Conservation (phyloP, 495 filamentous ascomycete species). For the Clavariopsis aquatica region DNA sequence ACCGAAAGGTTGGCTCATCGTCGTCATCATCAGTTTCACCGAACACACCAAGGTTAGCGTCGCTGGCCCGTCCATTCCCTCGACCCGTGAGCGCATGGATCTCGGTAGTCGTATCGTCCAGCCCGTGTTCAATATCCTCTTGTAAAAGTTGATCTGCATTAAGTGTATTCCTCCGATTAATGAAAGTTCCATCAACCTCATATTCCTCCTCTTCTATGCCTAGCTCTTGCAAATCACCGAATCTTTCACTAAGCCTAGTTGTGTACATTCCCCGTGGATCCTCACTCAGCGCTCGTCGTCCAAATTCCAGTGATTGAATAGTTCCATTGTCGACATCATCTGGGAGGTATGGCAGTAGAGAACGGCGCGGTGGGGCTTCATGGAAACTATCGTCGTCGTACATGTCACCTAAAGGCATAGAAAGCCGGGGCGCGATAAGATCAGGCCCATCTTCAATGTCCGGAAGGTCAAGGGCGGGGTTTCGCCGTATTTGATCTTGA, state of each 20-base stretch:
- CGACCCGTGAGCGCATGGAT: conserved; percentile 37
- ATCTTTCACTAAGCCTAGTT: conserved; percentile 65
- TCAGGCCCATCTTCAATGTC: conserved; percentile 67
- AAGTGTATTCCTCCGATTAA: conserved; percentile 21
- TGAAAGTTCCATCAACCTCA: conserved; percentile 50
- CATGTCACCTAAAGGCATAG: conserved; percentile 68
- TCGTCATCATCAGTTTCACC: conserved; percentile 33
- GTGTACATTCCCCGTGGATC: conserved; percentile 50
- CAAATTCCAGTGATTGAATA: conserved; percentile 67
- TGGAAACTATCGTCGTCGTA: conserved; percentile 52
- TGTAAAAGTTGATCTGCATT: conserved; percentile 40
- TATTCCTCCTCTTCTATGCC: conserved; percentile 32
- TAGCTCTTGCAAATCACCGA: conserved; percentile 50
- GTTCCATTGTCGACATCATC: conserved; percentile 57
- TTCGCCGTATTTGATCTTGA: conserved; percentile 39
- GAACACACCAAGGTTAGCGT: conserved; percentile 29
- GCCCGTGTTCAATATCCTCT: conserved; percentile 49
- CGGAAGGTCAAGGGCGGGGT: conserved; percentile 27
- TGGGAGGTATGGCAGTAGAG: conserved; percentile 49
- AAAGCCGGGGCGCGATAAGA: conserved; percentile 64
- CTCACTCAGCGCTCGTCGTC: conserved; percentile 61
- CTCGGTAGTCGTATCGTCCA: conserved; percentile 46
- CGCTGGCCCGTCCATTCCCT: conserved; percentile 32
- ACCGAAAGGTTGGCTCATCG: conserved; percentile 38
- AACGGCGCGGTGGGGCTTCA: conserved; percentile 60